These are phyloP conservation scores for Abelmoschus esculentus DNA, from an alignment of 345 rosid genomes.

Conservation along the genomic window DNA sequence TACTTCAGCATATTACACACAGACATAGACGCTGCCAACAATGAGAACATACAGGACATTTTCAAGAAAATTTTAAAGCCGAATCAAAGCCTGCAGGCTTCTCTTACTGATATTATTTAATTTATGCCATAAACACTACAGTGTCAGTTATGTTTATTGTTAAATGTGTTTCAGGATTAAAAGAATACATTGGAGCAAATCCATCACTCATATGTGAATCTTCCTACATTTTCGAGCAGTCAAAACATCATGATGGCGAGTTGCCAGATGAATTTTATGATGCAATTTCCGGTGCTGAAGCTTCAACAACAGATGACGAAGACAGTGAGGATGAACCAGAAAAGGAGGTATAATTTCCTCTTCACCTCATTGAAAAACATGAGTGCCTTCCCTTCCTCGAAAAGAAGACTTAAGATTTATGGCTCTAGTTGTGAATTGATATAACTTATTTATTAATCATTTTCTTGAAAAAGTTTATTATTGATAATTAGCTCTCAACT, in stretches of 20 bases:
- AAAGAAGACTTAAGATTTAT: not conserved
- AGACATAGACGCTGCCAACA: not conserved
- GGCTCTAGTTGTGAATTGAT: not conserved
- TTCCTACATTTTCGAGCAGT: slow-evolving; percentile 39
- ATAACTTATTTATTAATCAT: not conserved
- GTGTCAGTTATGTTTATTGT: slow-evolving; percentile 1
- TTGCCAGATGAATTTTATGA: slow-evolving; percentile 84
- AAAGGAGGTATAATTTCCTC: slow-evolving; percentile 35
- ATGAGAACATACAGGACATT: not conserved
- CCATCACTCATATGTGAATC: slow-evolving; percentile 58
- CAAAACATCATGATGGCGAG: slow-evolving; percentile 53
- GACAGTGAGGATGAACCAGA: slow-evolving; percentile 47
- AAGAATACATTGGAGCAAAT: slow-evolving; percentile 89
- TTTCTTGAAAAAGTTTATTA: slow-evolving; percentile 12
- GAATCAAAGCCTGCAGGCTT: not conserved
- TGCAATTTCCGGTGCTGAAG: slow-evolving; percentile 53
- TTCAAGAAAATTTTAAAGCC: not conserved
- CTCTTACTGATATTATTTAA: not conserved
- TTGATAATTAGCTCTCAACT: slow-evolving; percentile 16
- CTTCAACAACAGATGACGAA: slow-evolving; percentile 70
- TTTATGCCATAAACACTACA: not conserved
- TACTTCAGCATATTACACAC: not conserved
- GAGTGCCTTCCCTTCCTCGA: not conserved
- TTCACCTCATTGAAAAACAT: slow-evolving; percentile 8
- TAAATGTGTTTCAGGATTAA: slow-evolving; percentile 56